Evolutionary conservation across 176 grass and related monocot species (phyloP).

Genomic region (Oryza rufipogon): DNA sequence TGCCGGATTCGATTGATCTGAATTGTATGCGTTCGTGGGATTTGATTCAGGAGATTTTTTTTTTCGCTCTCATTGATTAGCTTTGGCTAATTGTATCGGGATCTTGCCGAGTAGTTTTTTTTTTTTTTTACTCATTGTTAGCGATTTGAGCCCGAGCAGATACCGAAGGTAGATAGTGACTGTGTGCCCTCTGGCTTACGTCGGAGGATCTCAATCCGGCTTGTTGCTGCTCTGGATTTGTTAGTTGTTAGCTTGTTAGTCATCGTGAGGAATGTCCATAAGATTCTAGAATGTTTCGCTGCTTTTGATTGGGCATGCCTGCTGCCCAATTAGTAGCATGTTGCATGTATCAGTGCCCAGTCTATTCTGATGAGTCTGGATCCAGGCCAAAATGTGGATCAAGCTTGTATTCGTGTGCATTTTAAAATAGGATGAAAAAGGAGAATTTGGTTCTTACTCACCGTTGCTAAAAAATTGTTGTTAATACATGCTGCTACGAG

Average conservation of each 20-base stretch:
- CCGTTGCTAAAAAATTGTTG: not conserved
- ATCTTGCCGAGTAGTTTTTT: constrained; percentile 25
- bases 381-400: not conserved
- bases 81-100: not conserved
- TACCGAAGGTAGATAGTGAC: not conserved
- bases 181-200: not conserved
- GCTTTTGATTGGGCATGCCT: not conserved
- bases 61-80: not conserved
- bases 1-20: not conserved
- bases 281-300: not conserved
- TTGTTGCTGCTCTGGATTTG: not conserved
- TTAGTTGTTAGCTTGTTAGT: not conserved
- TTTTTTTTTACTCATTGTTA: not conserved
- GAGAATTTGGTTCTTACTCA: not conserved
- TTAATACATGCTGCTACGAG: not conserved
- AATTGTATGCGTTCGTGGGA: not conserved
- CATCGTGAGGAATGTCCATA: not conserved
- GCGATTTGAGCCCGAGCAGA: not conserved
- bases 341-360: not conserved
- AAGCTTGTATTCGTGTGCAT: not conserved
- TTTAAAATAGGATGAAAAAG: not conserved
- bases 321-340: not conserved
- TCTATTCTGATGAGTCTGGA: not conserved
- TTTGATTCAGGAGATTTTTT: constrained; percentile 6
- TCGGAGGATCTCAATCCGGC: too few relatives aligned